Evolutionary conservation across 2,329 filamentous ascomycete genomes (phyloP), one percentile per base, ranked within the genome.

Genomic region (Gnomoniopsis sp.): DNA sequence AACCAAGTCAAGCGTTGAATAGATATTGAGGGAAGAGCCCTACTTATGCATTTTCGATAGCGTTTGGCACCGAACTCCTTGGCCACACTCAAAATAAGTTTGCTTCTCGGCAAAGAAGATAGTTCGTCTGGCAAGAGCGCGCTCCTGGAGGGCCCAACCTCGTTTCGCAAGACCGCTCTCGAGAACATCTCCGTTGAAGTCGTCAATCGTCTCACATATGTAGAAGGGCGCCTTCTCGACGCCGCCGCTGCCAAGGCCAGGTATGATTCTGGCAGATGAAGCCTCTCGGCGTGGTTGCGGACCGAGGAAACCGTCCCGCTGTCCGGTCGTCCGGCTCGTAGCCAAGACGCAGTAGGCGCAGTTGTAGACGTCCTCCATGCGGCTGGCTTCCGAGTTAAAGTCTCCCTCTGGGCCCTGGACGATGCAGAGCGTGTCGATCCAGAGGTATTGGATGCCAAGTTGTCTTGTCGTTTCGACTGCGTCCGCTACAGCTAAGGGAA

Each of bases 11-110:
- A n/a, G n/a, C n/a, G n/a, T n/a, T n/a, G n/a, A n/a, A n/a, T n/a
- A n/a, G n/a, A n/a, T n/a, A n/a, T n/a, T n/a, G n/a, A n/a, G n/a
- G 1, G 77, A 84, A 0, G 69, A 70, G 1, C 67, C 70, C 0
- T 66, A 67, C 1, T 55, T 81, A 15, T 38, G 34, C 34, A 38
- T 38, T 15, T 38, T 38, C 34, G 34, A 8, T 15, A 38, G 8
- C 34, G 34, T 38, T 15, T 38, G 8, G 15, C 34, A 38, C 8
- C 34, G 34, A 38, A 38, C 34, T 8, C 34, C 34, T 38, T 38
- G 8, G 34, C 34, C 34, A 15, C 34, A 38, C 15, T 38, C 34
- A 8, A 8, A 38, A 38, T 38, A 38, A 8, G 34, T 15, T 15
- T 38, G 34, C 15, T 15, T 38, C 8, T 38, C 15, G 34, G 34